Base-by-base conservation (phyloP, 495 filamentous ascomycete genomes). In the Penicillium tannophilum region DNA sequence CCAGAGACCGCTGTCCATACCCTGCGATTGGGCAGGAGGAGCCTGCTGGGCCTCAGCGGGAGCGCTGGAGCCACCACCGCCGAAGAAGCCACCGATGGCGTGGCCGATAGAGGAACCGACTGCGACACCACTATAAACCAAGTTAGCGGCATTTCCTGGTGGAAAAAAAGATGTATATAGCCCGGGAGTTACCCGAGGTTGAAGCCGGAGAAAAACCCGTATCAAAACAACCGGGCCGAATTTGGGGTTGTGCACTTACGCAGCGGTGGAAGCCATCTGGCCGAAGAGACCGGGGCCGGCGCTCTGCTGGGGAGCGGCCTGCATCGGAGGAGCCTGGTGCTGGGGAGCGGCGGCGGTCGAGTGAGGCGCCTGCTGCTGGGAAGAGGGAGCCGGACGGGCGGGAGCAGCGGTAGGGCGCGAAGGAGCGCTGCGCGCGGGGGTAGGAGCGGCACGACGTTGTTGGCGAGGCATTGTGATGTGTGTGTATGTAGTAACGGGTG, bases 71-170 rank as follows among this genome's bases (percentile, higher is more conserved):
- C 84, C 82, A 52, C 84, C 82, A 52, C 91, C 89, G 68, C 89
- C 85, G 78, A 93, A 96, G 68, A 91, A 75, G 56, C 90, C 90
- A 68, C 92, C 91, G 74, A 98, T 85, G 60, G 91, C 92, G 77
- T 98, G 93, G 70, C 94, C 94, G 77, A 98, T 90, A 23, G 91
- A 90, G 52, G 91, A 94, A 59, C 94, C 94, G 55, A 98, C 87
- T 56, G 93, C 94, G 59, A 97, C 94, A 85, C 94, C 94, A 69
- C 92, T 97, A 63, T 6, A 19, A 42, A 67, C 91, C 96, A 63
- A 7, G 65, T 63, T 52, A 56, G 60, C 26, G 39, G 16, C 7
- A 16, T 6, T 41, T 41, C 41, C 51, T 8, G 39, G 24, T 48
- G 8, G 14, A 4, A 51, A 7, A 55, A 35, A 26, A 45, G 10